phyloP scores from a whole-genome alignment of 768 basidiomycete species.

The Kwoniella sp. region DNA sequence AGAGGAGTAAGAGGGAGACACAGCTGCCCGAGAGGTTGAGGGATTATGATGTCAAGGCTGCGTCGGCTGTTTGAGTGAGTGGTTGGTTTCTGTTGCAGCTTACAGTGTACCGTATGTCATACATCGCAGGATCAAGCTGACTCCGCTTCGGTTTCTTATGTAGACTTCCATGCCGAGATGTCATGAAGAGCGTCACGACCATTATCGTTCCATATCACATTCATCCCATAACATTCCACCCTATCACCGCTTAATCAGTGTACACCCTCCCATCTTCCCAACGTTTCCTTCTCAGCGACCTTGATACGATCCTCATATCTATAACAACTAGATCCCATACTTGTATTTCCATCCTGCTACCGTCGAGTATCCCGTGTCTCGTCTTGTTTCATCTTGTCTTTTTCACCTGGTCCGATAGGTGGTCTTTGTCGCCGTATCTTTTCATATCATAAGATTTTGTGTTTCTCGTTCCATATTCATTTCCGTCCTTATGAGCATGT shows the following conservation, averaged over 20 bases:
- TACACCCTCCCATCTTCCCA: slow-evolving; percentile 11
- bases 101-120: too few species aligned
- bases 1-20: slow-evolving; percentile 32
- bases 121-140: not conserved
- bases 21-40: slow-evolving; percentile 32
- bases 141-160: not conserved
- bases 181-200: not conserved
- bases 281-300: not conserved
- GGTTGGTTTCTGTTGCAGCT: too few species aligned
- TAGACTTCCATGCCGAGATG: not conserved
- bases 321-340: not conserved
- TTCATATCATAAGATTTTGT: too few species aligned
- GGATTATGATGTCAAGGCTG: slow-evolving; percentile 36
- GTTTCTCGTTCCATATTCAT: too few species aligned
- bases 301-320: not conserved
- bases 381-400: too few species aligned
- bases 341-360: too few species aligned
- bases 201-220: not conserved
- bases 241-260: slow-evolving; percentile 15
- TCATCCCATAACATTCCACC: not conserved
- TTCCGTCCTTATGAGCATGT: too few species aligned
- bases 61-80: not conserved
- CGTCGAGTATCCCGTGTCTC: too few species aligned
- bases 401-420: too few species aligned
- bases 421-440: too few species aligned